phyloP scores from a whole-genome alignment of 2,329 filamentous ascomycete species.

The Cryphonectria radicalis region DNA sequence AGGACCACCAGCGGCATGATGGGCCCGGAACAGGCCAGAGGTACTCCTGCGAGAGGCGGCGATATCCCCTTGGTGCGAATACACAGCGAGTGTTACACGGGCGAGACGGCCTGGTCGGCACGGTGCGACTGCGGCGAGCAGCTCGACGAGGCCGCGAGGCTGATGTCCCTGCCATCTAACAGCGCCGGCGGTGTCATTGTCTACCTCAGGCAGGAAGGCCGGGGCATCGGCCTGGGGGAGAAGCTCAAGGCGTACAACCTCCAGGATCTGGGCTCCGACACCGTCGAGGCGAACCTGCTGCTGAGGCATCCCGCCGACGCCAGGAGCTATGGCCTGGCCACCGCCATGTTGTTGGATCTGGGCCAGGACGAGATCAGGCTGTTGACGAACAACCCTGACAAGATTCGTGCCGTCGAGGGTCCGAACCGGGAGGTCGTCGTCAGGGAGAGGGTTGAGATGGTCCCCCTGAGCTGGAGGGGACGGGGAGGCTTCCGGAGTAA shows the following conservation, averaged over 20 bases:
- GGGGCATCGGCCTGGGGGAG: constrained; percentile 91
- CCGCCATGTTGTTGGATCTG: constrained; percentile 88
- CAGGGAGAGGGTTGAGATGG: constrained; percentile 90
- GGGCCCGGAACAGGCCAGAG: constrained; percentile 34
- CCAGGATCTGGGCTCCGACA: constrained; percentile 96
- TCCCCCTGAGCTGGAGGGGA: constrained; percentile 90
- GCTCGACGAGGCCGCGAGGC: constrained; percentile 88
- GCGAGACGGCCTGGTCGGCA: constrained; percentile 97
- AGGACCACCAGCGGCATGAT: constrained; percentile 73
- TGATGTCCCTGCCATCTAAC: constrained; percentile 78
- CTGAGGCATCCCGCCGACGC: constrained; percentile 93
- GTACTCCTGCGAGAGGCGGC: constrained; percentile 1
- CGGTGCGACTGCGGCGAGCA: constrained; percentile 98
- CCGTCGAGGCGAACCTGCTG: constrained; percentile 91
- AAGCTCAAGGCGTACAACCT: constrained; percentile 98
- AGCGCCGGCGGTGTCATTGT: constrained; percentile 84
- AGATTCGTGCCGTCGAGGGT: constrained; percentile 91
- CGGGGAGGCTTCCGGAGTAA: constrained; percentile 81
- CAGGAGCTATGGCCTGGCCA: constrained; percentile 92
- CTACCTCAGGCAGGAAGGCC: constrained; percentile 93
- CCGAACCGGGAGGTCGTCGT: constrained; percentile 87
- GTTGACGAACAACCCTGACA: constrained; percentile 96
- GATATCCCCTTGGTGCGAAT: constrained; percentile 79
- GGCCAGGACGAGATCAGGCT: constrained; percentile 78
- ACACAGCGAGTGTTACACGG: constrained; percentile 97